phyloP scores from a whole-genome alignment of 768 basidiomycete genomes.

The Gautieria morchelliformis region DNA sequence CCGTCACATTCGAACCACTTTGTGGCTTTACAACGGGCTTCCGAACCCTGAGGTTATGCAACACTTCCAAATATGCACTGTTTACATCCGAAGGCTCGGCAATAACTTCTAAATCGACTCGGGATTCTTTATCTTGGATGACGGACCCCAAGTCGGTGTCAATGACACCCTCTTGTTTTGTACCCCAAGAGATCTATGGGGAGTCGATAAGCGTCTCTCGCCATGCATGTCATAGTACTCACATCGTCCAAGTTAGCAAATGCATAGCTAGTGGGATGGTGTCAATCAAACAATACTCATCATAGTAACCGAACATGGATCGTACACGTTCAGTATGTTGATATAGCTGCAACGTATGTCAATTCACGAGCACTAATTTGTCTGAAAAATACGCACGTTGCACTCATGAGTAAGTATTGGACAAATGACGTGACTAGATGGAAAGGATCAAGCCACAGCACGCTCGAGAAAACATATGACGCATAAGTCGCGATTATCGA shows the following conservation, averaged over 20 bases:
- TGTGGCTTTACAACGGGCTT: slow-evolving; percentile 15
- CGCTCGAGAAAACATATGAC: slow-evolving; percentile 69
- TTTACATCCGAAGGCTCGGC: slow-evolving; percentile 77
- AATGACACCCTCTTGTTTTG: slow-evolving; percentile 55
- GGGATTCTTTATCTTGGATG: slow-evolving; percentile 66
- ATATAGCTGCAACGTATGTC: slow-evolving; percentile 34
- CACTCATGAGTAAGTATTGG: slow-evolving; percentile 81
- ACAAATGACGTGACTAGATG: slow-evolving; percentile 88
- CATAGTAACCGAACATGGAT: background rate
- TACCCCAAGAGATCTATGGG: slow-evolving; percentile 81
- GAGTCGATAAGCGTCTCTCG: background rate
- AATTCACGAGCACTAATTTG: background rate
- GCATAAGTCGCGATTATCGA: slow-evolving; percentile 64
- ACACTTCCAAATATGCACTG: slow-evolving; percentile 74
- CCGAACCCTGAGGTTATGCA: slow-evolving; percentile 50
- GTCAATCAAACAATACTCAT: slow-evolving; percentile 18
- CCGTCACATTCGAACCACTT: slow-evolving; percentile 33
- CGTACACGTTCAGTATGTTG: slow-evolving; percentile 70
- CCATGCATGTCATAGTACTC: slow-evolving; percentile 16
- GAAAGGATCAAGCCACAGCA: slow-evolving; percentile 92
- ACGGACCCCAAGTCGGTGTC: slow-evolving; percentile 79
- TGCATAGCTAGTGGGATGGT: slow-evolving; percentile 50
- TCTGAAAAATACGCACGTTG: slow-evolving; percentile 28
- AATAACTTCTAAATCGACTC: slow-evolving; percentile 82
- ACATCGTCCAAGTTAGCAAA: slow-evolving; percentile 84